Base-by-base conservation (phyloP, 108 stramenopile species). In the Pseudonitzschia multiseries region DNA sequence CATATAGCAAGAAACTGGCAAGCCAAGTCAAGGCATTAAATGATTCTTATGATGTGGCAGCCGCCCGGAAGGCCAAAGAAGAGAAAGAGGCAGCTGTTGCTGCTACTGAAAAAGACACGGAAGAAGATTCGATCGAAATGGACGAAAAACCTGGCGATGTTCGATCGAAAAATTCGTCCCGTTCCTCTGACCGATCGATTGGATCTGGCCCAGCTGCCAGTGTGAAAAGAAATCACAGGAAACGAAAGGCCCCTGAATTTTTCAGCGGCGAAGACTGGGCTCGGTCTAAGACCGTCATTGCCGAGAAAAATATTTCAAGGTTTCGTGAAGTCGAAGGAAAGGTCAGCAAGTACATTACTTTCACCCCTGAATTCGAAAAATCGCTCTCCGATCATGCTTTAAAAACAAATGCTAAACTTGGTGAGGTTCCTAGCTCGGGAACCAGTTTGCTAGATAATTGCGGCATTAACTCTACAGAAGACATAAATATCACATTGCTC, bases 221-320 rank as follows among this genome's bases (percentile, higher is more conserved):
- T 73, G 42, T 44, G 1, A 67, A 56, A 28, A 70, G 74, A 46
- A 84, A 82, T 33, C 82, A 79, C 71, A 80, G 91, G 13, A 87
- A 87, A 70, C 71, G 81, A 6, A 71, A 74, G 44, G 69, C 68
- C 18, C 91, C 91, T 10, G 77, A 79, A 32, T 78, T 83, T 15
- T 62, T 78, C 22, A 83, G 83, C 40, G 89, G 87, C 8, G 78
- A 83, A 44, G 87, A 89, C 36, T 93, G 91, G 91, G 89, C 87
- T 33, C 69, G 73, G 8, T 57, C 67, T 53, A 81, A 74, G 41
- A 89, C 89, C 33, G 75, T 57, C 20, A 74, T 89, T 41, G 80
- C 91, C 22, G 52, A 76, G 33, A 62, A 74, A 21, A 74, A 78
- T 50, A 63, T 76, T n/a, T 75, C 78, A 18, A 66, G 75, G 29